Evolutionary conservation across 2,329 filamentous ascomycete genomes (phyloP).

Genomic region (Aspergillus neoniger): DNA sequence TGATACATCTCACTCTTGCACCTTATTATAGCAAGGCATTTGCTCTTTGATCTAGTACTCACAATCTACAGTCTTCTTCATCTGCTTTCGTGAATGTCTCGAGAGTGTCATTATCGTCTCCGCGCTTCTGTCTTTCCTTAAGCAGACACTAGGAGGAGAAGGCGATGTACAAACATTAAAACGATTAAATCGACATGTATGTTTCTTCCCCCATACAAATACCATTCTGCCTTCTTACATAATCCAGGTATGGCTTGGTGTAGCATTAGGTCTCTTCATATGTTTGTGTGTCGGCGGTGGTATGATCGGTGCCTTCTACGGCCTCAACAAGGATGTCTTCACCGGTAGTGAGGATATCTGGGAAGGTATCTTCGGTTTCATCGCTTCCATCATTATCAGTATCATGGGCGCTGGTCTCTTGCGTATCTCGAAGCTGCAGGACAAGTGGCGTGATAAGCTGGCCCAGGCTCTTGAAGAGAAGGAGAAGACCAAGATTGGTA

Average conservation of each 20-base stretch:
- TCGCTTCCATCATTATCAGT: constrained; percentile 78
- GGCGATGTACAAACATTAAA: constrained; percentile 66
- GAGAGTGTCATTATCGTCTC: constrained; percentile 85
- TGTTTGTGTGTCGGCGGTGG: constrained; percentile 66
- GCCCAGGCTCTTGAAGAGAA: constrained; percentile 64
- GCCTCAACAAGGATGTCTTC: constrained; percentile 68
- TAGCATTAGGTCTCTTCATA: constrained; percentile 62
- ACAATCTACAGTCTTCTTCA: constrained; percentile 69
- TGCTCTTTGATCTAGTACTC: not conserved
- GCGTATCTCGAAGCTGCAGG: constrained; percentile 77
- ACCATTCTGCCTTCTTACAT: not conserved
- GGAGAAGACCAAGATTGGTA: constrained; percentile 40
- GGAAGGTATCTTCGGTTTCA: constrained; percentile 75
- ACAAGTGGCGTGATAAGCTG: constrained; percentile 85
- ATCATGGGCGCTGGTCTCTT: constrained; percentile 78
- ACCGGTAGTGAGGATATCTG: constrained; percentile 71
- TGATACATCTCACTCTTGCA: not conserved
- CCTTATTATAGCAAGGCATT: not conserved
- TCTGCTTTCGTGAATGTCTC: constrained; percentile 82
- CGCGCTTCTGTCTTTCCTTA: constrained; percentile 81
- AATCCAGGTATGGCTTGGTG: constrained; percentile 67
- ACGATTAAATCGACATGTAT: constrained; percentile 64
- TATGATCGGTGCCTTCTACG: constrained; percentile 74
- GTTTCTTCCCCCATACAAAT: constrained; percentile 1
- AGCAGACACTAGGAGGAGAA: constrained; percentile 72